phyloP scores from a whole-genome alignment of 2,329 filamentous ascomycete species.

The Ophiostoma tasmaniense region DNA sequence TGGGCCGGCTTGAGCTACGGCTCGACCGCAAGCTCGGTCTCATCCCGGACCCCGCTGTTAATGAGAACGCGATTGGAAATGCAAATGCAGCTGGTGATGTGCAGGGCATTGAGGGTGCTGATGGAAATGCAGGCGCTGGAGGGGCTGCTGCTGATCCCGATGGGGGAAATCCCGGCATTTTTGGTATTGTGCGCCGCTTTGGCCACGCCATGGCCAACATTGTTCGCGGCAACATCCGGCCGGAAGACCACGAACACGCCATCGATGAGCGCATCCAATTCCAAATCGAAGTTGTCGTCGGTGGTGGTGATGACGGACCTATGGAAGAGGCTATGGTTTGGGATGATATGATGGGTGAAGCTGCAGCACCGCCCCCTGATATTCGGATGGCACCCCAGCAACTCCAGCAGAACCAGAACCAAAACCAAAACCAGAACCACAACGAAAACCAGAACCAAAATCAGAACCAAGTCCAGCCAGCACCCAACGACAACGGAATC shows the following conservation, averaged over 20 bases:
- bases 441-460: conserved; percentile 18
- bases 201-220: background rate
- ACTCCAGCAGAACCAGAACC: background rate
- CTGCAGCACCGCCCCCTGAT: conserved; percentile 14
- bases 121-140: background rate
- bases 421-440: background rate
- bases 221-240: background rate
- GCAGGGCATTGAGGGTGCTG: background rate
- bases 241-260: background rate
- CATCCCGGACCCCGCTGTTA: background rate
- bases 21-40: conserved; percentile 38
- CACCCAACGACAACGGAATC: background rate
- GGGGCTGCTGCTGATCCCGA: background rate
- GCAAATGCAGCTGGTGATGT: background rate
- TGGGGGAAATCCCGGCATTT: background rate
- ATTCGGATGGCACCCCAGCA: background rate
- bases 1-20: conserved; percentile 39
- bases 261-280: conserved; percentile 10
- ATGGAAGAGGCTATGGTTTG: conserved; percentile 17
- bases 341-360: conserved; percentile 23
- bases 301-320: background rate
- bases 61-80: background rate
- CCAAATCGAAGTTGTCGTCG: conserved; percentile 18
- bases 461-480: conserved; percentile 10
- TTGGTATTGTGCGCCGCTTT: background rate